Evolutionary conservation across 208 protist genomes (phyloP).

Genomic region (Acanthamoeba sp.): DNA sequence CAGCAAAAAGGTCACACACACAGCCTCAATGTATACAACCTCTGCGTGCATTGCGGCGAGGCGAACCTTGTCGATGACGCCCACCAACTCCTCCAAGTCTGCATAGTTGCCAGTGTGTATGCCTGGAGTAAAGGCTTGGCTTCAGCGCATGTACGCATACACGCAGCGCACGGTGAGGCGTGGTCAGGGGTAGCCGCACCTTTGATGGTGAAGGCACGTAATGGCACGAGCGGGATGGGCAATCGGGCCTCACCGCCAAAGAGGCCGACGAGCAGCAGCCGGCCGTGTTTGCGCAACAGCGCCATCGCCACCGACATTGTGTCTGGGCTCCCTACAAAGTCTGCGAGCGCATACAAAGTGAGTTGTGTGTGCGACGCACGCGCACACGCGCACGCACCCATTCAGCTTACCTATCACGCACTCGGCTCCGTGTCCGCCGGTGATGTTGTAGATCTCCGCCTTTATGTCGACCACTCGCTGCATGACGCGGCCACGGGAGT

Average conservation of each 20-base stretch:
- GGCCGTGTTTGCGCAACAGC: slow-evolving; percentile 40
- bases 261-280: slow-evolving; percentile 10
- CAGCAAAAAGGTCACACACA: neutral
- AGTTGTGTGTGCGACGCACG: neutral
- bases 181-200: too few species aligned
- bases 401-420: slow-evolving; percentile 12
- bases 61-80: neutral
- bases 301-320: neutral
- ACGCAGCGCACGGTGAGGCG: neutral
- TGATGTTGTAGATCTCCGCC: neutral
- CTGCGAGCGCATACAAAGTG: neutral
- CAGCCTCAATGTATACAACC: neutral
- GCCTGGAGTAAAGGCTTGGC: neutral
- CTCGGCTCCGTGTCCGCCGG: neutral
- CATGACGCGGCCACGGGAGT: neutral
- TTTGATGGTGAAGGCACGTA: slow-evolving; percentile 54
- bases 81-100: slow-evolving; percentile 42
- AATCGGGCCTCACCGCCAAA: slow-evolving; percentile 49
- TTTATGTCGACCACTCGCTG: slow-evolving; percentile 13
- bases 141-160: neutral
- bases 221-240: slow-evolving; percentile 39
- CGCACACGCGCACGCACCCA: neutral
- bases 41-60: too few species aligned
- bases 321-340: slow-evolving; percentile 38
- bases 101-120: slow-evolving; percentile 58